Conservation (phyloP, 139 green algal species). For the Coelastrella sp. region DNA sequence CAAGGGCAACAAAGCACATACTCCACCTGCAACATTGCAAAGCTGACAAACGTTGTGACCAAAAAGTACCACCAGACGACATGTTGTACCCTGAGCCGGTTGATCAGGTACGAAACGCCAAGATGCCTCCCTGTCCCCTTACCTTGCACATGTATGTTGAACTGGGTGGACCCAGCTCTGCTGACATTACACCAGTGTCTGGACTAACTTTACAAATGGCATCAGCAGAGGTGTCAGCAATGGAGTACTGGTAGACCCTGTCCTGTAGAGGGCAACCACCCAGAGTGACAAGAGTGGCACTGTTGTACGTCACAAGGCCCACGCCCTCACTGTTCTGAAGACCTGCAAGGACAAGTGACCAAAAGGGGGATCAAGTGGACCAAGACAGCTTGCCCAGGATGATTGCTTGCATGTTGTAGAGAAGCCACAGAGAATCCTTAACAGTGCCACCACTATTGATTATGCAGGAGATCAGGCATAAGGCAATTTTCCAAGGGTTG, state of each 20-base stretch:
- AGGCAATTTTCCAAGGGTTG: too few relatives aligned
- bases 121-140: neutral
- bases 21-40: too few relatives aligned
- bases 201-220: constrained; percentile 22
- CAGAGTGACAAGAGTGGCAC: constrained; percentile 70
- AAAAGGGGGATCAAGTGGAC: too few relatives aligned
- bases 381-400: too few relatives aligned
- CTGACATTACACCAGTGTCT: neutral
- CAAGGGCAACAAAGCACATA: too few relatives aligned
- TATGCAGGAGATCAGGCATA: neutral
- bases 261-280: constrained; percentile 41
- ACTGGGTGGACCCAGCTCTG: constrained; percentile 20
- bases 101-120: too few relatives aligned
- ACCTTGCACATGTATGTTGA: constrained; percentile 41
- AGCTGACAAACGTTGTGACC: too few relatives aligned
- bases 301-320: constrained; percentile 75
- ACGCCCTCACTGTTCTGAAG: constrained; percentile 79
- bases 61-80: too few relatives aligned
- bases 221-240: neutral
- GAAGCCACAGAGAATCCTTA: too few relatives aligned
- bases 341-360: too few relatives aligned
- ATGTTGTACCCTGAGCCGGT: neutral
- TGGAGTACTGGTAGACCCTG: constrained; percentile 27
- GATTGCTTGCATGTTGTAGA: too few relatives aligned
- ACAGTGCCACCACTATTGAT: too few relatives aligned